Evolutionary conservation across 179 eudicot genomes (phyloP), one percentile per base, ranked within the genome.

Genomic region (Spergularia azorica): DNA sequence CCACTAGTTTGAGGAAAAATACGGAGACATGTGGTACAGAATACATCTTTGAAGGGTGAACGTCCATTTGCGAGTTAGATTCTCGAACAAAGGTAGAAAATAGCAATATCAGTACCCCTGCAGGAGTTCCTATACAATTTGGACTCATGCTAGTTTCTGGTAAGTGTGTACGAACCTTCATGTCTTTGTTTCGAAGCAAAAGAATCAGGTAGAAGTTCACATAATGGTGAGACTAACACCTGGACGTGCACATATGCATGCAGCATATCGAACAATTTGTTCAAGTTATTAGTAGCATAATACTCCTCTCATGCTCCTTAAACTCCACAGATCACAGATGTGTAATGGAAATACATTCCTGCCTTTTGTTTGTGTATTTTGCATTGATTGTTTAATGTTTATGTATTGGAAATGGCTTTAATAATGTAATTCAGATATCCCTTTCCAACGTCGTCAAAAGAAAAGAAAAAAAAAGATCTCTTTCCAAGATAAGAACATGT

Each of bases 1-100:
- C 74, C 74, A 56, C 74, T 71, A 36, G 61, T 18, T 54, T 70
- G 39, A 41, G 32, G 46, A 15, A 70, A 70, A 70, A 59, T 70
- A 51, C 54, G 73, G 73, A 70, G 18, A 70, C 73, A 70, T 51
- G 60, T 51, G 67, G 11, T 67, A 67, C 52, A 67, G 18, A 15
- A 70, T 70, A 51, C 59, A 8, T 26, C 46, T 15, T 55, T 71
- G 20, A 70, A 70, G 61, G 62, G 55, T 54, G 18, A 62, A 55
- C 57, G 7, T 56, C 63, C 63, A 55, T 71, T 71, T 71, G 74
- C 56, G 63, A 56, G 63, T 16, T 14, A 38, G 73, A 70, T 70
- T 70, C 62, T 36, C 21, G 32, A 70, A 55, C 73, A 70, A 54
- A 36, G 11, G 2, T 8, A 70, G 12, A 14, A 62, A 46, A 54